Conservation (phyloP, 441 rosid species). For the Isatis lusitanica region DNA sequence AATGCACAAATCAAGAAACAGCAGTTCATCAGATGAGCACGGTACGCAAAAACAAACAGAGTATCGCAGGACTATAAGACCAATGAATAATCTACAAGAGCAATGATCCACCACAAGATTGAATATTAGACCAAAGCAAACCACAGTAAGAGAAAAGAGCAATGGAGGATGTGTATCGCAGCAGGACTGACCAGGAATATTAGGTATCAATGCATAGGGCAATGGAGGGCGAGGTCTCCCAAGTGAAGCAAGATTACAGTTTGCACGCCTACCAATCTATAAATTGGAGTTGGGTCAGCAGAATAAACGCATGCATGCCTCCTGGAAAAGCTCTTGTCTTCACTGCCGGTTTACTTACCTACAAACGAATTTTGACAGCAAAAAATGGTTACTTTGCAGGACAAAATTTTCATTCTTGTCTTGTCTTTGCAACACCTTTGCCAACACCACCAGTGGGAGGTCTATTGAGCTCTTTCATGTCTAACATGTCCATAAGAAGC, state of each 20-base stretch:
- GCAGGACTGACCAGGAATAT: too few species aligned
- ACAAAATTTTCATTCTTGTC: not conserved
- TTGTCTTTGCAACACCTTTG: constrained; percentile 76
- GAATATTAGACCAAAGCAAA: too few species aligned
- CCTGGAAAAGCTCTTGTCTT: constrained; percentile 94
- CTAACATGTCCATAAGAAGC: constrained; percentile 94
- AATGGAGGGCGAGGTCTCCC: too few species aligned
- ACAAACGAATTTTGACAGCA: not conserved
- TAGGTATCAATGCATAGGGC: too few species aligned
- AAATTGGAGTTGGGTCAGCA: constrained; percentile 14
- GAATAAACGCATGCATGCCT: constrained; percentile 85
- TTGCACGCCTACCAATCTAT: too few species aligned
- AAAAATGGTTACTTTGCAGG: constrained; percentile 6
- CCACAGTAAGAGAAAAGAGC: too few species aligned
- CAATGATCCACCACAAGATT: too few species aligned
- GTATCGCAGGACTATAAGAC: not conserved
- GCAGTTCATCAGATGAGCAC: not conserved
- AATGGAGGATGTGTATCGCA: too few species aligned
- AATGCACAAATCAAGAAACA: not conserved
- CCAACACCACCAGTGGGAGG: constrained; percentile 92
- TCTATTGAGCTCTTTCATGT: constrained; percentile 87
- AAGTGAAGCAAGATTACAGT: too few species aligned
- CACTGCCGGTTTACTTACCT: constrained; percentile 85
- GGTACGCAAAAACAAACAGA: not conserved
- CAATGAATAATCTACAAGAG: too few species aligned